Evolutionary conservation across 2,329 filamentous ascomycete species (phyloP), one percentile per base, ranked within the genome.

Genomic region (Penicillium sp.): DNA sequence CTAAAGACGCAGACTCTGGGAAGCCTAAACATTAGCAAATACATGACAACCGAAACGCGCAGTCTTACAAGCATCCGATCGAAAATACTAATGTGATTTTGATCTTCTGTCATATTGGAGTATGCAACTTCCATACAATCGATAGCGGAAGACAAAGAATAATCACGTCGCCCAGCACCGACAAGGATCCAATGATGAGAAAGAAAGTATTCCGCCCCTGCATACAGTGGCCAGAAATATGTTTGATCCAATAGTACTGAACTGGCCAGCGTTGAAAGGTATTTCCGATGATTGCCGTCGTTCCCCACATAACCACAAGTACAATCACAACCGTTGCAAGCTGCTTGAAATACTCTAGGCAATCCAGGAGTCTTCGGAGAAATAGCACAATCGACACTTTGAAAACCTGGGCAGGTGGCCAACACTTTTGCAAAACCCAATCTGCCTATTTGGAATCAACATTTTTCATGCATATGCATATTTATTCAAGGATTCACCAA

Each of bases 371-470:
- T 4, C 57, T 57, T n/a, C 55, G 57, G 4, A 65, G 50, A 4
- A 65, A 61, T 21, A 67, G 4, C 13, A 64, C 48, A 21, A 65
- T 64, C 0, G 64, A 65, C 3, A 64, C 48, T 50, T 65, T 67
- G 6, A 61, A 64, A 2, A 57, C 53, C 42, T 62, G 57, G 25
- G 64, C 53, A 0, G 57, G 44, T 1, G 62, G 49, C 62, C 60
- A 66, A 49, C 64, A 64, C n/a, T 64, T 67, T 14, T 62, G 55
- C 7, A 60, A 39, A 27, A 67, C 61, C 63, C 64, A 67, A 11
- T 59, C 50, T 21, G 52, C 42, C 63, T 65, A 46, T 9, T 19
- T 19, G 10, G 10, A 4, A 35, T 13, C 5, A 46, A 16, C 27
- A 33, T 26, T 27, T 46, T 50, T 39, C 23, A 48, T 27, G 11